A percentile compares a stretch with the other conserved stretches of the same genome.
These are phyloP conservation scores for Russula vinacea DNA, from an alignment of 768 basidiomycete species.

Conservation along the genomic window DNA sequence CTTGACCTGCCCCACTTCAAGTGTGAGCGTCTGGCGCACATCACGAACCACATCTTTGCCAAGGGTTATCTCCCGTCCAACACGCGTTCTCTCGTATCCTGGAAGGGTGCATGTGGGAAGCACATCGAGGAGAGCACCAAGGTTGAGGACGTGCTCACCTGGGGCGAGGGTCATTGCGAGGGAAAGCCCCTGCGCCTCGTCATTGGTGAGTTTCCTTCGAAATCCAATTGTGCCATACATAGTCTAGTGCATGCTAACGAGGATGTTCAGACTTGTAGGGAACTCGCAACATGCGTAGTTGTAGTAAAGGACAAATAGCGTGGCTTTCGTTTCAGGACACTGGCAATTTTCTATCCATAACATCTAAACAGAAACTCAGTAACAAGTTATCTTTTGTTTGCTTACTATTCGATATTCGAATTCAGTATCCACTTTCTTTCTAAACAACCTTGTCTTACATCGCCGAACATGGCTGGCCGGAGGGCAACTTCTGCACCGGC, in stretches of 20 bases:
- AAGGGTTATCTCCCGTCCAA: conserved; percentile 41
- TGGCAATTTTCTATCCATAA: not conserved
- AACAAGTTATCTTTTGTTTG: not conserved
- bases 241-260: not conserved
- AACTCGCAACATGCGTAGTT: not conserved
- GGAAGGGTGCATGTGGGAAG: conserved; percentile 42
- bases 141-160: conserved; percentile 34
- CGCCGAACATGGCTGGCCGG: not conserved
- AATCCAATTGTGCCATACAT: not conserved
- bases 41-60: conserved; percentile 48
- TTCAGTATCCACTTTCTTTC: not conserved
- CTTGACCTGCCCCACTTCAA: conserved; percentile 36
- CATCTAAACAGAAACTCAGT: not conserved
- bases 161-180: conserved; percentile 38
- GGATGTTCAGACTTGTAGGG: not conserved
- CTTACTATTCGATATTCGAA: not conserved
- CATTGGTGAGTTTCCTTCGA: conserved; percentile 35
- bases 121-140: conserved; percentile 35
- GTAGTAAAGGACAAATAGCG: not conserved
- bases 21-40: conserved; percentile 43
- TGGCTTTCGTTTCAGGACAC: not conserved
- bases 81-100: conserved; percentile 41
- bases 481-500: not conserved
- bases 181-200: conserved; percentile 40
- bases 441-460: not conserved